Evolutionary conservation across 208 protist genomes (phyloP).

Genomic region (Leptomonas pyrrhocoris): DNA sequence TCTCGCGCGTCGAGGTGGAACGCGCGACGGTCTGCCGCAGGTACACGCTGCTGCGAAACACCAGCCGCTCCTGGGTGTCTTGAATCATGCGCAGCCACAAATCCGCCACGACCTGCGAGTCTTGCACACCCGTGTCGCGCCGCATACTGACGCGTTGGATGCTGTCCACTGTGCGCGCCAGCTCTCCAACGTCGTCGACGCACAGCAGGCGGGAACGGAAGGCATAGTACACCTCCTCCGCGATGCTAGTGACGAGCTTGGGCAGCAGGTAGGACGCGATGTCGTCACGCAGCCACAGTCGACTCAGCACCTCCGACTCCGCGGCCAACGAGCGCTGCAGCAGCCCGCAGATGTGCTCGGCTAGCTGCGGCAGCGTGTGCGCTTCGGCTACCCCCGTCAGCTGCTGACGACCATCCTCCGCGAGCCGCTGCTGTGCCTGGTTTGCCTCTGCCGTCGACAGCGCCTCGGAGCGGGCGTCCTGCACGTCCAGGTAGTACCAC

Average conservation of each 20-base stretch:
- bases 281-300: slow-evolving; percentile 83
- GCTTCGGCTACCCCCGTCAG: slow-evolving; percentile 23
- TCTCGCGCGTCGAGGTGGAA: slow-evolving; percentile 41
- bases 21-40: slow-evolving; percentile 62
- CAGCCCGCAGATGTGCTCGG: slow-evolving; percentile 53
- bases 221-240: slow-evolving; percentile 76
- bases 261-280: slow-evolving; percentile 57
- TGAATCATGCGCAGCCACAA: slow-evolving; percentile 83
- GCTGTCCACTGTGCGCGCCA: slow-evolving; percentile 67
- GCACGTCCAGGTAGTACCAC: slow-evolving; percentile 37
- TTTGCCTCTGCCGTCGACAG: slow-evolving; percentile 7
- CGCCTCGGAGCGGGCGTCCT: slow-evolving; percentile 17
- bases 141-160: slow-evolving; percentile 62
- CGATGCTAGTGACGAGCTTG: slow-evolving; percentile 57
- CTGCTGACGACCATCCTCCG: neutral
- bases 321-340: slow-evolving; percentile 58
- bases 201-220: slow-evolving; percentile 83
- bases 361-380: slow-evolving; percentile 56
- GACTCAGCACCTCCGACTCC: slow-evolving; percentile 63
- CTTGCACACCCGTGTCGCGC: slow-evolving; percentile 35
- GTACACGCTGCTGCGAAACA: slow-evolving; percentile 84
- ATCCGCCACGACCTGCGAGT: slow-evolving; percentile 45
- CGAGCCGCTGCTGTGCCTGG: neutral
- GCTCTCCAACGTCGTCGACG: slow-evolving; percentile 75
- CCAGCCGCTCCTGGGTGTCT: slow-evolving; percentile 84